These are phyloP conservation scores for Chiua virens DNA, from an alignment of 768 basidiomycete genomes.

Conservation along the genomic window DNA sequence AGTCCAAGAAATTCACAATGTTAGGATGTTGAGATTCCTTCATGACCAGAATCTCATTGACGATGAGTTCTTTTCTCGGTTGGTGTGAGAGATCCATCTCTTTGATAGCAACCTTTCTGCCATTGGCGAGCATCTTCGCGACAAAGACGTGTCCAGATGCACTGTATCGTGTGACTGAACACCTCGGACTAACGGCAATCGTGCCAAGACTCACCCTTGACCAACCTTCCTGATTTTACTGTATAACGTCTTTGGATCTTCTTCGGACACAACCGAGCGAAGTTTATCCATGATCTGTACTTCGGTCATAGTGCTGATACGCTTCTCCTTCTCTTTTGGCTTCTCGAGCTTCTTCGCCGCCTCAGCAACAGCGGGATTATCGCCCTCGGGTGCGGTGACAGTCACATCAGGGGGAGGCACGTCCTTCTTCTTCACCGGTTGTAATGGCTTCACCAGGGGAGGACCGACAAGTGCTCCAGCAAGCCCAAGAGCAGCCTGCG, in stretches of 20 bases:
- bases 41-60: constrained; percentile 98
- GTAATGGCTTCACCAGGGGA: constrained; percentile 71
- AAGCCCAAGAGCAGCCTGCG: constrained; percentile 46
- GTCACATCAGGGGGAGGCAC: constrained; percentile 42
- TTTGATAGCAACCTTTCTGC: constrained; percentile 94
- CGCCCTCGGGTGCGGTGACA: constrained; percentile 48
- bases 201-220: constrained; percentile 72
- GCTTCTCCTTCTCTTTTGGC: constrained; percentile 63
- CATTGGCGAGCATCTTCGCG: constrained; percentile 82
- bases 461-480: constrained; percentile 55
- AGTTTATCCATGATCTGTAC: constrained; percentile 98
- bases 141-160: constrained; percentile 98
- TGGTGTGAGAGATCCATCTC: constrained; percentile 97
- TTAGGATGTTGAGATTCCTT: constrained; percentile 97
- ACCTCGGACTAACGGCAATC: background rate
- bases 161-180: constrained; percentile 41
- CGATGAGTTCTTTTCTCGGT: constrained; percentile 95
- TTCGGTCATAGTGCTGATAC: constrained; percentile 96
- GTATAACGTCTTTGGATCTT: constrained; percentile 88
- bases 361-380: constrained; percentile 55
- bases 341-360: constrained; percentile 69
- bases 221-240: constrained; percentile 99
- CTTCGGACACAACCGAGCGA: constrained; percentile 78
- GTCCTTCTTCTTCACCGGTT: constrained; percentile 65
- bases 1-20: constrained; percentile 93